Evolutionary conservation across 2,329 filamentous ascomycete genomes (phyloP).

Genomic region (Colletotrichum nymphaeae): DNA sequence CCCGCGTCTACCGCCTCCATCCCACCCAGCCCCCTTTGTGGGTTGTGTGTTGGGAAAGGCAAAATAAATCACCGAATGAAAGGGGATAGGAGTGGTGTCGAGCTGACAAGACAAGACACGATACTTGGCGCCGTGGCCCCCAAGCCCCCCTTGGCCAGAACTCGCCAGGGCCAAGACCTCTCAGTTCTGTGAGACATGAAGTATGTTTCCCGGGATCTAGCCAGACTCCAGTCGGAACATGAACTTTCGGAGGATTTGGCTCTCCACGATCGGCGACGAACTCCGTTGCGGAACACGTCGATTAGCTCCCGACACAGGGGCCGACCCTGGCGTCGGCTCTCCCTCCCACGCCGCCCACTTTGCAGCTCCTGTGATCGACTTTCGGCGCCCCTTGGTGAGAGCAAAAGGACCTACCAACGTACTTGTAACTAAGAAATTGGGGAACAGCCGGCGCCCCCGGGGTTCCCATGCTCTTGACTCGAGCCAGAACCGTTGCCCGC

Average conservation of each 20-base stretch:
- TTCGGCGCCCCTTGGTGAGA: not conserved
- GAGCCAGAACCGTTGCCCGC: conserved; percentile 17
- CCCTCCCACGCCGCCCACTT: not conserved
- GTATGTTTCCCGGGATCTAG: conserved; percentile 12
- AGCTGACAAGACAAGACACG: conserved; percentile 1
- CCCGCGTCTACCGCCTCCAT: not conserved
- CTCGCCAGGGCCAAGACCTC: conserved; percentile 2
- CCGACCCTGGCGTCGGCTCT: conserved; percentile 19
- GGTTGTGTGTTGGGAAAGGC: not conserved
- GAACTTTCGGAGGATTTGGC: conserved; percentile 18
- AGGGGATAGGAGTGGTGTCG: not conserved
- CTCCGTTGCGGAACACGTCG: conserved; percentile 25
- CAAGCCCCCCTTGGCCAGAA: not conserved
- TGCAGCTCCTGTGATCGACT: not conserved
- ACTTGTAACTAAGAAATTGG: not conserved
- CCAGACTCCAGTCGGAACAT: not conserved
- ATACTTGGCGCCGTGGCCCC: not conserved
- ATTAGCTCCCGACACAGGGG: conserved; percentile 30
- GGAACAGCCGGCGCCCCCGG: conserved; percentile 3
- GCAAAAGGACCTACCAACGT: too few species aligned
- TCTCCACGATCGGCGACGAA: conserved; percentile 32
- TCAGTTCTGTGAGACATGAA: conserved; percentile 10
- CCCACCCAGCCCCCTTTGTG: not conserved
- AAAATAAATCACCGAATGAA: not conserved
- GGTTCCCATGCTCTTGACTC: conserved; percentile 14